A percentile compares a stretch with the other conserved stretches of the same genome.
These are phyloP conservation scores for Mortierella sp. DNA, from an alignment of 371 early-diverging fungal species.

Conservation along the genomic window DNA sequence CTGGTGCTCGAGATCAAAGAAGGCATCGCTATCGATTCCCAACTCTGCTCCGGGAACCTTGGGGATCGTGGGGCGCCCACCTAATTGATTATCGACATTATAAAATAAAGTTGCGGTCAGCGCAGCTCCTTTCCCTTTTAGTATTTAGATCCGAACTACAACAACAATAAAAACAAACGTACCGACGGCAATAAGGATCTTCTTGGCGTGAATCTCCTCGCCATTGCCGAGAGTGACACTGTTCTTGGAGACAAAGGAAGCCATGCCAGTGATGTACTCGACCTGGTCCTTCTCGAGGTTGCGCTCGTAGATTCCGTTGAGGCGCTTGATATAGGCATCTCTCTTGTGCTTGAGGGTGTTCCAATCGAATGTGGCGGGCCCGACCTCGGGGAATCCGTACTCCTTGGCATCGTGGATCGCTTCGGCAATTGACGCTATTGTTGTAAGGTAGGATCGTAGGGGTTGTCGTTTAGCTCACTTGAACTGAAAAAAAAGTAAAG, in stretches of 20 bases:
- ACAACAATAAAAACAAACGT: conserved; percentile 14
- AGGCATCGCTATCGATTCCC: conserved; percentile 95
- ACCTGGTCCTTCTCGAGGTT: conserved; percentile 92
- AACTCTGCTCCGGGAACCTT: conserved; percentile 86
- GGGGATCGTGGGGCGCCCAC: conserved; percentile 83
- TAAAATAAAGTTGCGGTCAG: conserved; percentile 2
- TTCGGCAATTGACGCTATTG: conserved; percentile 85
- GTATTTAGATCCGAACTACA: not conserved
- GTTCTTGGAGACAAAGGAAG: conserved; percentile 82
- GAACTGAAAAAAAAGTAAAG: too few species aligned
- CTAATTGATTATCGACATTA: conserved; percentile 33
- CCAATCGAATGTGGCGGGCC: conserved; percentile 75
- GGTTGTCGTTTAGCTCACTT: too few species aligned
- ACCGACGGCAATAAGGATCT: conserved; percentile 93
- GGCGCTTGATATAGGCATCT: conserved; percentile 94
- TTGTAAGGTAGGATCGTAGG: too few species aligned
- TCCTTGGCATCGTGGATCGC: conserved; percentile 87
- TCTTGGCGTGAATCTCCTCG: conserved; percentile 76
- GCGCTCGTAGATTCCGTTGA: conserved; percentile 96
- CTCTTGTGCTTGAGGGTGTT: conserved; percentile 87
- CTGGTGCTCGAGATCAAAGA: conserved; percentile 93
- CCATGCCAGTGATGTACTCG: conserved; percentile 86
- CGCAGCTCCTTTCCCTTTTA: not conserved
- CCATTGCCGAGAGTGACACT: conserved; percentile 80
- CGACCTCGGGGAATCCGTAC: conserved; percentile 86